Base-by-base conservation (phyloP, 2,329 filamentous ascomycete genomes). In the Mycosphaerella arachidis region DNA sequence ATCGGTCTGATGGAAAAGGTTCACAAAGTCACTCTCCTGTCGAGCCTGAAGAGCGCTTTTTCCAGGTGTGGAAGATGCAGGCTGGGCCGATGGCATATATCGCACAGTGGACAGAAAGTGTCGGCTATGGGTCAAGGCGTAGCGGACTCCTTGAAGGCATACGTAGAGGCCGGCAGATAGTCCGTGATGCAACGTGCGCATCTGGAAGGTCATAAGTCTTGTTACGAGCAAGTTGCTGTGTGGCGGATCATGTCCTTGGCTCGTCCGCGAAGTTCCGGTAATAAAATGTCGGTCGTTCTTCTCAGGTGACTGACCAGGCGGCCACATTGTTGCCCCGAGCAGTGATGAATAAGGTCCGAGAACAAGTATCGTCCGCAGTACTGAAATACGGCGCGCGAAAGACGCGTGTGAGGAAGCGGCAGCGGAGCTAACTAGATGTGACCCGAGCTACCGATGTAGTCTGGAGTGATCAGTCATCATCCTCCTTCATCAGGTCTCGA, bases 121-220 rank as follows among this genome's bases (percentile, higher is more conserved):
- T 43, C 18, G 30, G 27, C 12, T 12, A 62, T 59, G 57, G 51
- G 57, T 24, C 53, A 59, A 37, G 51, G 53, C 3, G 56, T 62
- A n/a, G 57, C 60, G n/a, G 57, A 62, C 29, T 54, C 27, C 24
- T 30, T 62, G 48, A 62, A 62, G 51, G 45, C 7, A 37, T 59
- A 59, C 24, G 24, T 33, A 43, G 56, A 16, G 60, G 59, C 27
- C 45, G 45, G 9, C 3, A 24, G 24, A 24, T 24, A 24, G 3
- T 1, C 24, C 24, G 24, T 24, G 24, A 24, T 24, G 24, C 24
- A 24, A 24, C 24, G 24, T 24, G 24, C 24, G 24, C 3, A 24
- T 24, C 24, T 24, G 24, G 3, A 24, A 24, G 24, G 24, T 24
- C 24, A 24, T 24, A n/a, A n/a, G n/a, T n/a, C n/a, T n/a, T n/a